Evolutionary conservation across 2,329 filamentous ascomycete species (phyloP).

Genomic region (Chaetomiaceae sp.): DNA sequence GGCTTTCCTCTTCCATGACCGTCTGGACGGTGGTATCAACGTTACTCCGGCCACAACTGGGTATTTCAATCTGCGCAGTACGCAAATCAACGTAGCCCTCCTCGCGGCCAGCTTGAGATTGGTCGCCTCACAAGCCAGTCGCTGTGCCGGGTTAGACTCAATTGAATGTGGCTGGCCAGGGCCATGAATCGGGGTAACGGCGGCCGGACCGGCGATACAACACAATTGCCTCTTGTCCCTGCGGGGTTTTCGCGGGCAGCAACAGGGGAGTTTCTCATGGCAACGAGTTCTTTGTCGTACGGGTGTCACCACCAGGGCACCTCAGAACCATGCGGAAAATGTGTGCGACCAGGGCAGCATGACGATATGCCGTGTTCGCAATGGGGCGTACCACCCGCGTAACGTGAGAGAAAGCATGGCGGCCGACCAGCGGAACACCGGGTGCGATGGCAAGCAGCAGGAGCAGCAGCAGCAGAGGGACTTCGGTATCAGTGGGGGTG

Average conservation of each 20-base stretch:
- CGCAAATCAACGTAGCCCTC: conserved; percentile 19
- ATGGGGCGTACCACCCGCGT: neutral
- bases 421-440: conserved; percentile 10
- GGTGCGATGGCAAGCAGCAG: conserved; percentile 1
- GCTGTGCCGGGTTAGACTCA: neutral
- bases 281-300: conserved; percentile 13
- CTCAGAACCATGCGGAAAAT: conserved; percentile 3
- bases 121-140: conserved; percentile 25
- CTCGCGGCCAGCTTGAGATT: conserved; percentile 28
- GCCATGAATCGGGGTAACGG: neutral
- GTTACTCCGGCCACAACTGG: neutral
- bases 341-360: conserved; percentile 1
- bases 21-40: too few species aligned
- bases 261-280: too few species aligned
- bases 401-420: conserved; percentile 18
- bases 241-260: neutral
- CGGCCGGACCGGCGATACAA: too few species aligned
- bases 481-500: conserved; percentile 1
- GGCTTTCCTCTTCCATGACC: conserved; percentile 2
- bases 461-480: too few species aligned
- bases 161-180: conserved; percentile 18
- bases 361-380: neutral
- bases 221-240: conserved; percentile 2
- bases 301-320: conserved; percentile 22
- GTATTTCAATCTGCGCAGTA: conserved; percentile 16